Evolutionary conservation across 2,329 filamentous ascomycete species (phyloP).

Genomic region (Chalaropsis ovoidea): DNA sequence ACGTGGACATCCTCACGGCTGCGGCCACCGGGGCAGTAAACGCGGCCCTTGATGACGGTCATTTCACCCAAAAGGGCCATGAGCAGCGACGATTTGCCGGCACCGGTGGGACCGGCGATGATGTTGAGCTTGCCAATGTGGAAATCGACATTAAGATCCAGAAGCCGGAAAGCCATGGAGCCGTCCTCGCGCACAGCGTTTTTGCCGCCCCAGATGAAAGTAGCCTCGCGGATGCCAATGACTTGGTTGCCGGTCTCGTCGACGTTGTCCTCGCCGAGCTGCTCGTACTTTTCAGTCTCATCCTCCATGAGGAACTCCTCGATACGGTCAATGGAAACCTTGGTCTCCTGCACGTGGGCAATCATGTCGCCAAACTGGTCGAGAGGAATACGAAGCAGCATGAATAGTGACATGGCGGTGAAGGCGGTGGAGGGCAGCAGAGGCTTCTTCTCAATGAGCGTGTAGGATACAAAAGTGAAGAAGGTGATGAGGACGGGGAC

Average conservation of each 20-base stretch:
- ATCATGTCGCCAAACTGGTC: conserved; percentile 98
- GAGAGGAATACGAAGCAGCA: conserved; percentile 80
- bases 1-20: conserved; percentile 75
- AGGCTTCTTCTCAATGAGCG: conserved; percentile 76
- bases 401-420: conserved; percentile 90
- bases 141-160: conserved; percentile 77
- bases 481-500: conserved; percentile 93
- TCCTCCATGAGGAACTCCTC: conserved; percentile 89
- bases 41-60: conserved; percentile 68
- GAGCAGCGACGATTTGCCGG: conserved; percentile 87
- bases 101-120: conserved; percentile 84
- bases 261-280: conserved; percentile 60
- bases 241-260: conserved; percentile 59
- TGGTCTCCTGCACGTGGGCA: conserved; percentile 92
- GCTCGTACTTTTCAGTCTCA: conserved; percentile 89
- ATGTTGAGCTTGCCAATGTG: conserved; percentile 79
- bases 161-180: conserved; percentile 67
- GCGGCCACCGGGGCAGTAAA: conserved; percentile 74
- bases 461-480: conserved; percentile 90
- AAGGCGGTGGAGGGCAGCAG: conserved; percentile 89
- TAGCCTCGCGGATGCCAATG: conserved; percentile 77
- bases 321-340: conserved; percentile 92
- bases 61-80: conserved; percentile 97
- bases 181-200: conserved; percentile 51
- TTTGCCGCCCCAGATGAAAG: conserved; percentile 77